Conservation (phyloP, 345 rosid species). For the Brassica carinata region DNA sequence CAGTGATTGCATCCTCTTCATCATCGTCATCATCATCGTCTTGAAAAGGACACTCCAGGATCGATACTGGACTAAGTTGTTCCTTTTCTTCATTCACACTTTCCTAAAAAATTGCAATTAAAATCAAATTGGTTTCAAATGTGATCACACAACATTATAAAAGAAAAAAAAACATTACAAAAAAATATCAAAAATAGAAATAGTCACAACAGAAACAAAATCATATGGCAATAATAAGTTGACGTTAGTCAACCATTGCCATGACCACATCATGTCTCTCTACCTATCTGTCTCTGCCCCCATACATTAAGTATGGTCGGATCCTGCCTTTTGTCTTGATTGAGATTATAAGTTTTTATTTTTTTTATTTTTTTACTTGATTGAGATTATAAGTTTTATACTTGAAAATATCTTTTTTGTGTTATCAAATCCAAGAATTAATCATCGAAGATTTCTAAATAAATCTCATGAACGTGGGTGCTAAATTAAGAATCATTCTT, state of each 20-base stretch:
- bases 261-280: constrained; percentile 31
- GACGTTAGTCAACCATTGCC: constrained; percentile 43
- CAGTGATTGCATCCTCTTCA: not conserved
- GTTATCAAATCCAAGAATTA: not conserved
- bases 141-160: not conserved
- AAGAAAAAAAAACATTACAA: not conserved
- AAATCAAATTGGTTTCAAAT: not conserved
- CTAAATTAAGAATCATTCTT: not conserved
- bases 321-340: not conserved
- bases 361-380: not conserved
- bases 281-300: constrained; percentile 30
- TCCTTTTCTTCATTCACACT: constrained; percentile 67
- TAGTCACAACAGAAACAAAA: not conserved
- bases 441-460: not conserved
- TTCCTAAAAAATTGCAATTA: constrained; percentile 39
- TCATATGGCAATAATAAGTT: constrained; percentile 12
- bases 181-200: not conserved
- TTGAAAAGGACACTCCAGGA: constrained; percentile 74
- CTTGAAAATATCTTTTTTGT: not conserved
- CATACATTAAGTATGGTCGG: not conserved
- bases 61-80: constrained; percentile 83
- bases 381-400: not conserved
- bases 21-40: constrained; percentile 53
- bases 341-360: not conserved
- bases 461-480: constrained; percentile 27